These are phyloP conservation scores for Tulasnella sp. DNA, from an alignment of 768 basidiomycete genomes.

Conservation along the genomic window DNA sequence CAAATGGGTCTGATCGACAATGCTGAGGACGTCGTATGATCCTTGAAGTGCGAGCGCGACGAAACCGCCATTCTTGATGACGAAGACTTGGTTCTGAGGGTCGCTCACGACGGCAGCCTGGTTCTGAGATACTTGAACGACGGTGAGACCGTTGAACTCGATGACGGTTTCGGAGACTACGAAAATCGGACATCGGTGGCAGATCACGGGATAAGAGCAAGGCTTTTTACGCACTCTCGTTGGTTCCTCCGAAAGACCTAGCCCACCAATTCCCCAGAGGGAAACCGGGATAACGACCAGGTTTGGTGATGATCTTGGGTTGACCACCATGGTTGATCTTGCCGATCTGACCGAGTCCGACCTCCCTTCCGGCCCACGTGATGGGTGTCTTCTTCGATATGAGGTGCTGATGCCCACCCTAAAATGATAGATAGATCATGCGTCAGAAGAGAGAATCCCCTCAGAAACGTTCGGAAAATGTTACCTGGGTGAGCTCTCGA, in stretches of 20 bases:
- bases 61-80: constrained; percentile 39
- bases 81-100: constrained; percentile 56
- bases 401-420: constrained; percentile 49
- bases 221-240: constrained; percentile 44
- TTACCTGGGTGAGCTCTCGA: constrained; percentile 43
- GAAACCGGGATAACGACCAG: constrained; percentile 68
- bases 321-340: constrained; percentile 64
- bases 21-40: constrained; percentile 64
- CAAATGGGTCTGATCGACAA: constrained; percentile 78
- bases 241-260: constrained; percentile 55
- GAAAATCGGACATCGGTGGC: not conserved
- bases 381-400: constrained; percentile 61
- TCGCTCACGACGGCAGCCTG: constrained; percentile 30
- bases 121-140: constrained; percentile 84
- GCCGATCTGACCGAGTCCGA: constrained; percentile 61
- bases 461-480: not conserved
- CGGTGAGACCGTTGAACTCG: constrained; percentile 65
- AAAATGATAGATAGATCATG: not conserved
- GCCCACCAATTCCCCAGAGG: constrained; percentile 82
- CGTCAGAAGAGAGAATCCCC: not conserved
- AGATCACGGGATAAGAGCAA: not conserved
- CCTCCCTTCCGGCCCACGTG: constrained; percentile 60
- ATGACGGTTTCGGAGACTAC: constrained; percentile 74
- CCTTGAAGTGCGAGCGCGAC: constrained; percentile 69
- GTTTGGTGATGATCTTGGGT: constrained; percentile 61